Evolutionary conservation across 345 rosid genomes (phyloP).

Genomic region (Gossypium anomalum): DNA sequence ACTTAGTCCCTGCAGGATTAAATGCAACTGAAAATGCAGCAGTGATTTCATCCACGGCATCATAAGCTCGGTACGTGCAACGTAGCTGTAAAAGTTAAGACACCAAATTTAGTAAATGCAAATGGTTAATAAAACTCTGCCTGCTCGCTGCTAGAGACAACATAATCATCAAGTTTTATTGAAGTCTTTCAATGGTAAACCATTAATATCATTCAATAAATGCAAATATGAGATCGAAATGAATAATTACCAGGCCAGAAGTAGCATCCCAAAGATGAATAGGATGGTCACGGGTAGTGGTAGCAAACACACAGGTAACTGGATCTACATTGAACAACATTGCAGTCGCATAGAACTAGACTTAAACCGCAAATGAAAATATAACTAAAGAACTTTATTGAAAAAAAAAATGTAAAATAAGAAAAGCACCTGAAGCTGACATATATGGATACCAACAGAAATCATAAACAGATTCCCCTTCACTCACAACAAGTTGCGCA

Average conservation of each 20-base stretch:
- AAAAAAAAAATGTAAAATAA: background rate
- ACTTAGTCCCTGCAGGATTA: conserved; percentile 86
- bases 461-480: conserved; percentile 92
- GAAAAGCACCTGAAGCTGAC: conserved; percentile 67
- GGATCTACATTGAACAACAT: conserved; percentile 52
- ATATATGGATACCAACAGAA: conserved; percentile 96
- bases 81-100: conserved; percentile 55
- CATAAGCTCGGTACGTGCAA: conserved; percentile 93
- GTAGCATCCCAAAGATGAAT: conserved; percentile 97
- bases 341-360: conserved; percentile 8
- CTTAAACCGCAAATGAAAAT: conserved; percentile 6
- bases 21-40: conserved; percentile 88
- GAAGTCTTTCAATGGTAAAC: background rate
- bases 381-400: background rate
- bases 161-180: conserved; percentile 7
- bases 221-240: background rate
- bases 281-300: conserved; percentile 87
- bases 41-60: conserved; percentile 91
- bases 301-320: conserved; percentile 80
- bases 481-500: conserved; percentile 56
- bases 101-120: conserved; percentile 11
- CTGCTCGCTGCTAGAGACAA: background rate
- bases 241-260: conserved; percentile 71
- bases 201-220: conserved; percentile 4
- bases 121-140: background rate